phyloP scores from a whole-genome alignment of 257 asterid genomes.

The Fraxinus excelsior region DNA sequence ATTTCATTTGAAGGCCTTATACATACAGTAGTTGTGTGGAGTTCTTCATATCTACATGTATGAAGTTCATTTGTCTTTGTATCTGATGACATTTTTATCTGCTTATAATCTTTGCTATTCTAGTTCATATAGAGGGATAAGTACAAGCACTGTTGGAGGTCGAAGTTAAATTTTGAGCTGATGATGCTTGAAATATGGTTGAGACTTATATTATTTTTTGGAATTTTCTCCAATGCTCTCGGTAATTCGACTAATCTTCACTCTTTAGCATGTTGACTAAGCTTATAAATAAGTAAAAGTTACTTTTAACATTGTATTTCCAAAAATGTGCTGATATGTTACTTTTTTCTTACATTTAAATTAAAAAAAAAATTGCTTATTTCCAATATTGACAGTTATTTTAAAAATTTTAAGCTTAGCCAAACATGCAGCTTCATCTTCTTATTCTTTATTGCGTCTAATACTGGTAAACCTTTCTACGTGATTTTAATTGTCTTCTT shows the following conservation, averaged over 20 bases:
- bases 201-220: slow-evolving; percentile 40
- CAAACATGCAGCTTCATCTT: background rate
- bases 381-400: background rate
- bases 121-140: slow-evolving; percentile 19
- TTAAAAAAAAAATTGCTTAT: background rate
- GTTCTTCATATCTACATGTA: background rate
- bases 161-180: slow-evolving; percentile 29
- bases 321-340: background rate
- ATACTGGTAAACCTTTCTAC: background rate
- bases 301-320: background rate
- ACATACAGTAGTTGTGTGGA: background rate
- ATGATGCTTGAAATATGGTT: slow-evolving; percentile 48
- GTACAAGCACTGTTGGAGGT: slow-evolving; percentile 18
- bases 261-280: background rate
- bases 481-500: background rate
- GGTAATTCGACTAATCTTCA: slow-evolving; percentile 36
- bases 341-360: background rate
- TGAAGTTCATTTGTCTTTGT: background rate
- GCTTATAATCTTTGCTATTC: background rate
- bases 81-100: background rate
- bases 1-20: background rate
- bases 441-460: background rate
- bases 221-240: slow-evolving; percentile 37
- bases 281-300: background rate
- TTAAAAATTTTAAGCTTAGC: background rate